Conservation (phyloP, 257 asterid species). For the Solanum piurae region DNA sequence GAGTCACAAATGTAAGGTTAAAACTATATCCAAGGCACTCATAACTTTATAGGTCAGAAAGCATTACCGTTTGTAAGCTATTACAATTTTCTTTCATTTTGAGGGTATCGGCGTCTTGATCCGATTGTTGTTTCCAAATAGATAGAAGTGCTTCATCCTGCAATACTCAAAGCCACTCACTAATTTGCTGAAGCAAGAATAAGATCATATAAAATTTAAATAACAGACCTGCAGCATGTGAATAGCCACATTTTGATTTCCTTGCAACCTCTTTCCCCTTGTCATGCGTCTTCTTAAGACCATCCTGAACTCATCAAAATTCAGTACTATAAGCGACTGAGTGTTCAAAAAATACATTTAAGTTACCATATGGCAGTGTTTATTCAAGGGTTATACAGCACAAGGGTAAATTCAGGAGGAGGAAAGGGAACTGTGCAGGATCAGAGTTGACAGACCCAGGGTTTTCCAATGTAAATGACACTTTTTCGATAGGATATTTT, state of each 20-base stretch:
- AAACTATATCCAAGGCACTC: background rate
- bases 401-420: background rate
- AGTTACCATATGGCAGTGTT: background rate
- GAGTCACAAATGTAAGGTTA: too few relatives aligned
- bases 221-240: constrained; percentile 64
- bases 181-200: background rate
- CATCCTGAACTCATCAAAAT: constrained; percentile 41
- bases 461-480: background rate
- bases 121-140: constrained; percentile 79
- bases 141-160: constrained; percentile 75
- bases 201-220: constrained; percentile 1
- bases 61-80: constrained; percentile 58
- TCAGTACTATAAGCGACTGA: background rate
- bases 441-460: background rate
- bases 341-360: background rate
- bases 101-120: constrained; percentile 63
- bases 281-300: constrained; percentile 65
- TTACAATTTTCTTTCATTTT: constrained; percentile 58
- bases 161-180: constrained; percentile 8
- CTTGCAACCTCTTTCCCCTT: constrained; percentile 60
- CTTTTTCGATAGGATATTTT: background rate
- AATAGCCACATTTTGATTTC: constrained; percentile 67
- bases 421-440: background rate
- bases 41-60: background rate
- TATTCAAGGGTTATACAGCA: background rate